These are phyloP conservation scores for Candida arabinofermentans DNA, from an alignment of 805 yeast species.

Conservation along the genomic window DNA sequence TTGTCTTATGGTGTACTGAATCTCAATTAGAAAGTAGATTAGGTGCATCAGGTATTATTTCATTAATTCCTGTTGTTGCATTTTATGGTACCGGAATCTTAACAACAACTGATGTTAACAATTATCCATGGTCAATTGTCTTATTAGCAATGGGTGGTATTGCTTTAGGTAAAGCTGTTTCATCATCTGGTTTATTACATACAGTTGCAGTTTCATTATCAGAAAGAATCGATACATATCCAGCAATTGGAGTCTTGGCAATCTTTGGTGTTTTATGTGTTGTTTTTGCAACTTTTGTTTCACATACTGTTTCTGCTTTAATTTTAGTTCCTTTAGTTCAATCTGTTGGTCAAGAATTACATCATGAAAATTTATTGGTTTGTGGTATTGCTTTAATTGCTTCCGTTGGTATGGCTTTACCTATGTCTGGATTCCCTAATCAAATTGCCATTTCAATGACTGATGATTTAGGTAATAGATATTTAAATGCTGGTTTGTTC, in stretches of 20 bases:
- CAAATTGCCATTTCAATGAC: conserved; percentile 55
- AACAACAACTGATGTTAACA: conserved; percentile 45
- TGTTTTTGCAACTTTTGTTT: conserved; percentile 51
- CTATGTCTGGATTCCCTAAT: conserved; percentile 48
- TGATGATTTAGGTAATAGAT: conserved; percentile 50
- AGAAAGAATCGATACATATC: conserved; percentile 36
- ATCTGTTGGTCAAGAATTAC: conserved; percentile 43
- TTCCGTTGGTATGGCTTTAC: conserved; percentile 55
- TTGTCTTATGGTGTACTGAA: conserved; percentile 46
- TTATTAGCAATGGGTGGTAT: conserved; percentile 54
- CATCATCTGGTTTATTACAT: conserved; percentile 44
- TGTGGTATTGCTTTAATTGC: conserved; percentile 48
- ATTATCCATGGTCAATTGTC: conserved; percentile 53
- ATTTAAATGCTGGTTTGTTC: conserved; percentile 43
- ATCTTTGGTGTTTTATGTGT: conserved; percentile 47
- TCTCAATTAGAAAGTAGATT: conserved; percentile 38
- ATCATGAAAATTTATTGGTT: conserved; percentile 44
- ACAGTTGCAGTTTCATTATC: conserved; percentile 45
- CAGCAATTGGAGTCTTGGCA: conserved; percentile 41
- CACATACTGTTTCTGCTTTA: conserved; percentile 30
- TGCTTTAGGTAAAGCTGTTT: conserved; percentile 48
- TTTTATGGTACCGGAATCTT: conserved; percentile 49
- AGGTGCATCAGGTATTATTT: conserved; percentile 46
- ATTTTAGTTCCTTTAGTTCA: conserved; percentile 48
- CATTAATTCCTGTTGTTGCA: conserved; percentile 43